Conservation (phyloP, 2,329 filamentous ascomycete genomes). For the Paraconiothyrium sp. region DNA sequence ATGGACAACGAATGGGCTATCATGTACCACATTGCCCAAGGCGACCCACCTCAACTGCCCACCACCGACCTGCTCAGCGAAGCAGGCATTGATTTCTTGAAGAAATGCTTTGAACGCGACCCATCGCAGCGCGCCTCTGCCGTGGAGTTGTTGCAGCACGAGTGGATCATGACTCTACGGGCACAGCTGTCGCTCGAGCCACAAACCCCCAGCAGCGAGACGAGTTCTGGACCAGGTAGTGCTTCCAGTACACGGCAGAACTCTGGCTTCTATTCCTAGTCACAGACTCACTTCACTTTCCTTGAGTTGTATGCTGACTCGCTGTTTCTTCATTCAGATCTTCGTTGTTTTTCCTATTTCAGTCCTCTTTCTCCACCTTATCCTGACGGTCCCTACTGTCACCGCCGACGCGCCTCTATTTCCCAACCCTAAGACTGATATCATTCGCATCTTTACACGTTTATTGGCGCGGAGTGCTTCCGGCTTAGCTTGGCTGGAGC, state of each 20-base stretch:
- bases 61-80: constrained; percentile 83
- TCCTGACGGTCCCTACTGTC: constrained; percentile 1
- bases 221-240: constrained; percentile 34
- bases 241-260: constrained; percentile 40
- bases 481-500: background rate
- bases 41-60: constrained; percentile 89
- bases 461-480: constrained; percentile 8
- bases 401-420: constrained; percentile 15
- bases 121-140: constrained; percentile 81
- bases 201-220: constrained; percentile 53
- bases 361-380: constrained; percentile 2
- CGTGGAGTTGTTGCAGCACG: constrained; percentile 89
- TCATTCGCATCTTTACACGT: constrained; percentile 13
- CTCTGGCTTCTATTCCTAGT: constrained; percentile 42
- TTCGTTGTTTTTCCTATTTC: constrained; percentile 17
- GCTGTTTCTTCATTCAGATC: constrained; percentile 15
- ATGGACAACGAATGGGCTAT: constrained; percentile 99
- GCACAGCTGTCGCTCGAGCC: constrained; percentile 59
- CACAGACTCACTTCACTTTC: constrained; percentile 2
- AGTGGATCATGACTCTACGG: constrained; percentile 74
- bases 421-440: constrained; percentile 29
- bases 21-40: constrained; percentile 99
- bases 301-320: constrained; percentile 19
- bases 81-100: constrained; percentile 86
- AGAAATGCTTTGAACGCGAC: constrained; percentile 85